These are phyloP conservation scores for Coniferiporia weirii DNA, from an alignment of 1,284 basidiomycete species.

Conservation along the genomic window DNA sequence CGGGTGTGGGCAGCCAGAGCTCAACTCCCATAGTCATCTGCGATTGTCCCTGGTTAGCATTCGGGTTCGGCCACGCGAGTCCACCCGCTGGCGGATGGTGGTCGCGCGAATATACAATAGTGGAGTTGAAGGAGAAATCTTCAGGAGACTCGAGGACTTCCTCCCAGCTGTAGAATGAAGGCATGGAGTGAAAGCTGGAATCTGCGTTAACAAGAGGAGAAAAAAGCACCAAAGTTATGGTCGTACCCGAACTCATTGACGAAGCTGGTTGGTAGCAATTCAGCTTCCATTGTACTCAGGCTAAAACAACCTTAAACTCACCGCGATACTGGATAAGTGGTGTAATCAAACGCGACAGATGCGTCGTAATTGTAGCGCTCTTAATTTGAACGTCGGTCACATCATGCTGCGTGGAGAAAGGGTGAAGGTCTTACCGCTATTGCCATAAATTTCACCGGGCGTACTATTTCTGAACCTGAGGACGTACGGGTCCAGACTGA, in stretches of 20 bases:
- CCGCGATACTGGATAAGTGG: conserved; percentile 50
- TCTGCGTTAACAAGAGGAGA: not conserved
- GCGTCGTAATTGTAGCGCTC: conserved; percentile 59
- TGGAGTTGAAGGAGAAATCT: conserved; percentile 57
- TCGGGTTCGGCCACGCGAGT: conserved; percentile 54
- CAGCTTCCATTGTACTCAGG: not conserved
- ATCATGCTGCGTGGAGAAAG: not conserved
- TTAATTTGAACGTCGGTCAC: conserved; percentile 17
- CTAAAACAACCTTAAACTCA: conserved; percentile 19
- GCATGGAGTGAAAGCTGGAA: conserved; percentile 57
- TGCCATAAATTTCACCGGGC: conserved; percentile 51
- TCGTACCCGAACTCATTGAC: conserved; percentile 58
- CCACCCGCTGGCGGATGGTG: conserved; percentile 55
- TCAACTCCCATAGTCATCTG: conserved; percentile 51
- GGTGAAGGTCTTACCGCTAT: conserved; percentile 35
- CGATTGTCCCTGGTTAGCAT: conserved; percentile 47
- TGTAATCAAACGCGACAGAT: conserved; percentile 48
- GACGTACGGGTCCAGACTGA: conserved; percentile 52
- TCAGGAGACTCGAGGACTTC: conserved; percentile 46
- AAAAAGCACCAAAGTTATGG: not conserved
- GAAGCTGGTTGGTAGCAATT: conserved; percentile 32
- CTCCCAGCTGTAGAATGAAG: conserved; percentile 59
- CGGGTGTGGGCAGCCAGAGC: conserved; percentile 48
- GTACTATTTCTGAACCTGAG: conserved; percentile 49
- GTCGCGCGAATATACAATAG: conserved; percentile 51